Percentiles rank a stretch among this genome's conserved stretches.
phyloP scores from a whole-genome alignment of 805 yeast species.

The Pichia exigua region DNA sequence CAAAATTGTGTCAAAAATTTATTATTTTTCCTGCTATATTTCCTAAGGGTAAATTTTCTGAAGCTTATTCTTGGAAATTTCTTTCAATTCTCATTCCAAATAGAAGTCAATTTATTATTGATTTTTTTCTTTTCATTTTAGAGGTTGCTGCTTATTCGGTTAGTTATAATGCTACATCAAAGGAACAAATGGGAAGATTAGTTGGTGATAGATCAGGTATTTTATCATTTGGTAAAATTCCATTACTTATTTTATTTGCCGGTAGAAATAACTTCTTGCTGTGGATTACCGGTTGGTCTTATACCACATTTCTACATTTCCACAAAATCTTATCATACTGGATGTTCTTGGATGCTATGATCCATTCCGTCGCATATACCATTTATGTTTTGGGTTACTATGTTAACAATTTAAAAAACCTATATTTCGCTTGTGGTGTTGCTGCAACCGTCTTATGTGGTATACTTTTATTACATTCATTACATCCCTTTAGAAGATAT shows the following conservation, averaged over 20 bases:
- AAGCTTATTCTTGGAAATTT: constrained; percentile 6
- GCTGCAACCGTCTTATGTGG: constrained; percentile 37
- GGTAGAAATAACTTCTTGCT: constrained; percentile 36
- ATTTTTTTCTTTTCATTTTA: constrained; percentile 4
- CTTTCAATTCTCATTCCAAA: constrained; percentile 10
- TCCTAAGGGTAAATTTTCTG: constrained; percentile 17
- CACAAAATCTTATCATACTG: constrained; percentile 63
- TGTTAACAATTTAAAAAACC: neutral
- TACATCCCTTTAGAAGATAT: constrained; percentile 41
- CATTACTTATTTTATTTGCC: constrained; percentile 32
- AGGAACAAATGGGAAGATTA: neutral
- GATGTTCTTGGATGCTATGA: constrained; percentile 30
- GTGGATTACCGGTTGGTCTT: constrained; percentile 34
- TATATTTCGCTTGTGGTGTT: constrained; percentile 27
- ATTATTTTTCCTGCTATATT: constrained; percentile 33
- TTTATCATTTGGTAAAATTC: constrained; percentile 27
- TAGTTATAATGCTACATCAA: neutral
- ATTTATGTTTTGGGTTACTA: constrained; percentile 9
- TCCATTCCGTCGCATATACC: constrained; percentile 34
- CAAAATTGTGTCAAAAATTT: constrained; percentile 23
- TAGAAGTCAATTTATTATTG: constrained; percentile 6
- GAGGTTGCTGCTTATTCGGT: constrained; percentile 8
- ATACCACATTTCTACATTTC: constrained; percentile 35
- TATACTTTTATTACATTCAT: constrained; percentile 40
- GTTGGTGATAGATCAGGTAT: constrained; percentile 28